Percentiles rank a stretch among this genome's conserved stretches.
These are phyloP conservation scores for Otatea glauca DNA, from an alignment of 176 grass and related monocot genomes.

Conservation along the genomic window DNA sequence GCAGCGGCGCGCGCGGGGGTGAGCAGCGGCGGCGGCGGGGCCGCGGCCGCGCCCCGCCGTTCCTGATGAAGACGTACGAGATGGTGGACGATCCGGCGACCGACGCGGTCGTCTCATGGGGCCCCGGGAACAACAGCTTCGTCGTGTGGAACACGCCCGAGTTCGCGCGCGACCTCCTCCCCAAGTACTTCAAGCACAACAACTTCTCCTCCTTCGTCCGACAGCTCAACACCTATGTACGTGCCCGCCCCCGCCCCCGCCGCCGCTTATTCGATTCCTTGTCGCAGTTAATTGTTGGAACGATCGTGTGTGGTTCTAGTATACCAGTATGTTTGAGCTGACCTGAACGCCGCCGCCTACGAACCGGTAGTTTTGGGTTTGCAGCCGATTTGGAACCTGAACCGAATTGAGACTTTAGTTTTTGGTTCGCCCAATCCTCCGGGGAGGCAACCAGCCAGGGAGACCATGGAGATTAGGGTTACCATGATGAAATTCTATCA, in stretches of 20 bases:
- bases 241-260: not conserved
- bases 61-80: slow-evolving; percentile 91
- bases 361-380: not conserved
- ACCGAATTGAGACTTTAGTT: not conserved
- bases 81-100: slow-evolving; percentile 90
- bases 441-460: too few species aligned
- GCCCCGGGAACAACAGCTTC: slow-evolving; percentile 80
- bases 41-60: slow-evolving; percentile 59
- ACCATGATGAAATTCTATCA: not conserved
- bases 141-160: slow-evolving; percentile 90
- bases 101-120: slow-evolving; percentile 76
- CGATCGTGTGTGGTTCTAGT: not conserved
- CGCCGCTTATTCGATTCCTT: not conserved
- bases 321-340: not conserved
- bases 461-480: not conserved
- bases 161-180: slow-evolving; percentile 88
- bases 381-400: not conserved
- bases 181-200: slow-evolving; percentile 95
- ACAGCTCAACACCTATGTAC: slow-evolving; percentile 92
- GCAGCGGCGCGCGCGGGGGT: slow-evolving; percentile 2
- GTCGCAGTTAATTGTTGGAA: not conserved
- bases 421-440: not conserved
- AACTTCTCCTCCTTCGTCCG: slow-evolving; percentile 94
- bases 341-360: not conserved
- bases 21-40: slow-evolving; percentile 33